Percentiles rank a stretch among this genome's conserved stretches.
Conservation (phyloP, 345 rosid species). For the Anastatica hierochuntica region DNA sequence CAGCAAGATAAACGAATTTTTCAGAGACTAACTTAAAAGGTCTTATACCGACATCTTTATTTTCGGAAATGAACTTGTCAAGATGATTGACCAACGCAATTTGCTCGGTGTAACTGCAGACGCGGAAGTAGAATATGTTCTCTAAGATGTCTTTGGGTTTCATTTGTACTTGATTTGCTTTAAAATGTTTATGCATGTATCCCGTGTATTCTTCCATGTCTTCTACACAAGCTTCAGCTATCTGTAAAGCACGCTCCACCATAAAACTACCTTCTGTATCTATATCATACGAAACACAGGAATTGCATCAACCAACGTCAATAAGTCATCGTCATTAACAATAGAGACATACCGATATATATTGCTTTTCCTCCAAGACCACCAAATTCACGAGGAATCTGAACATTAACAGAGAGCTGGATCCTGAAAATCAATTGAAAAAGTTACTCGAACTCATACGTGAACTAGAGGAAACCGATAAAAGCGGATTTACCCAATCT, state of each 20-base stretch:
- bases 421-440: constrained; percentile 48
- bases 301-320: neutral
- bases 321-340: neutral
- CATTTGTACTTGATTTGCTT: constrained; percentile 35
- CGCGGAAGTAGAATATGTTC: constrained; percentile 72
- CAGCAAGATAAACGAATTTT: neutral
- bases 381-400: constrained; percentile 71
- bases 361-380: constrained; percentile 88
- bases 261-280: constrained; percentile 97
- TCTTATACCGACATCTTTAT: constrained; percentile 48
- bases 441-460: neutral
- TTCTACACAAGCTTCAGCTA: constrained; percentile 69
- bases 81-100: constrained; percentile 67
- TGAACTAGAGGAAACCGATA: constrained; percentile 3
- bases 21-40: neutral
- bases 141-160: constrained; percentile 57
- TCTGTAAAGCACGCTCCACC: constrained; percentile 85
- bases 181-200: constrained; percentile 39
- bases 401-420: constrained; percentile 90
- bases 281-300: constrained; percentile 13
- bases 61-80: constrained; percentile 68
- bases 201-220: constrained; percentile 54
- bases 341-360: constrained; percentile 57
- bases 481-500: constrained; percentile 51
- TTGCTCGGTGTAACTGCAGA: constrained; percentile 86